phyloP scores from a whole-genome alignment of 192 early-diverging fungal genomes.

The Coemansia sp. region DNA sequence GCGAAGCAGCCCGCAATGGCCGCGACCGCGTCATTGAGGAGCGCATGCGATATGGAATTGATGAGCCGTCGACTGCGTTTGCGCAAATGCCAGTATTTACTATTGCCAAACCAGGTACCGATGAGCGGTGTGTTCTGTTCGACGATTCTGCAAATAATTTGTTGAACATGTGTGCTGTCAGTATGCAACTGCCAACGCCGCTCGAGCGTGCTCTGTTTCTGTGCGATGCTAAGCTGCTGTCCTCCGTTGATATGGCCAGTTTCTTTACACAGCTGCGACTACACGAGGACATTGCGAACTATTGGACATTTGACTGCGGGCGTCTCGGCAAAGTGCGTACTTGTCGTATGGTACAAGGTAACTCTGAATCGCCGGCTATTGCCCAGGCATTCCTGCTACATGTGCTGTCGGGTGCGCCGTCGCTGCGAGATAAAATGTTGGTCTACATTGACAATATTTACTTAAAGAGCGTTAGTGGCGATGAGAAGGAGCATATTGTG shows the following conservation, averaged over 20 bases:
- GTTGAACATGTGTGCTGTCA: constrained; percentile 17
- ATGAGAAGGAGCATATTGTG: constrained; percentile 11
- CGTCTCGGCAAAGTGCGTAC: constrained; percentile 4
- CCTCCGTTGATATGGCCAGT: background rate
- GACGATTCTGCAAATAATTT: constrained; percentile 19
- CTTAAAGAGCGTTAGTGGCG: constrained; percentile 10
- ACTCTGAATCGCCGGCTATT: constrained; percentile 24
- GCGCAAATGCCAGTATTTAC: no score
- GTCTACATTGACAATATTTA: constrained; percentile 35
- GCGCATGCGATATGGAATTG: no score
- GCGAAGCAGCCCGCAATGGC: no score
- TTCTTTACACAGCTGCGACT: constrained; percentile 12
- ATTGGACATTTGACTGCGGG: constrained; percentile 9
- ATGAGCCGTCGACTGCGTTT: no score
- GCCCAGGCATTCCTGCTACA: constrained; percentile 20
- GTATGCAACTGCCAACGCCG: constrained; percentile 13
- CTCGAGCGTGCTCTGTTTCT: constrained; percentile 7
- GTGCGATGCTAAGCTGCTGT: background rate
- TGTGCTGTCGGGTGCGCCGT: background rate
- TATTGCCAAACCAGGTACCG: no score
- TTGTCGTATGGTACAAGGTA: constrained; percentile 21
- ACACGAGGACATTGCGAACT: background rate
- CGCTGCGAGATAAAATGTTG: constrained; percentile 2
- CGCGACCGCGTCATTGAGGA: no score
- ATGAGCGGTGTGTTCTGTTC: no score